phyloP scores from a whole-genome alignment of 1,139 yeast genomes.

The Kluyveromyces sp. region DNA sequence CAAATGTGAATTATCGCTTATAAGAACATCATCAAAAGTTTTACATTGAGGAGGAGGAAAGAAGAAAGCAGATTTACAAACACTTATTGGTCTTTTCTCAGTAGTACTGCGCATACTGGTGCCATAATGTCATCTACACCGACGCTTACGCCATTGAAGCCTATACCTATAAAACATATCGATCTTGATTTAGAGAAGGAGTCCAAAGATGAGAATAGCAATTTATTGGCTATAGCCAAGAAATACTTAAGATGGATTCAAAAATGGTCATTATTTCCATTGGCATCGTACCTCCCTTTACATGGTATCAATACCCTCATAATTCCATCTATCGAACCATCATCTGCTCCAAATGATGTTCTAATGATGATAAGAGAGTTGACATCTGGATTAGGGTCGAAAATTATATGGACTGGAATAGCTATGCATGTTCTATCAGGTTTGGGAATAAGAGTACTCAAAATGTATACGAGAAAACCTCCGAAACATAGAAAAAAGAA shows the following conservation, averaged over 20 bases:
- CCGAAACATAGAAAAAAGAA: conserved; percentile 6
- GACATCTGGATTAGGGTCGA: conserved; percentile 15
- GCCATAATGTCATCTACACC: neutral
- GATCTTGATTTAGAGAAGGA: conserved; percentile 2
- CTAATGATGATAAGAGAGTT: conserved; percentile 21
- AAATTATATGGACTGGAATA: conserved; percentile 12
- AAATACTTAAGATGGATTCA: conserved; percentile 13
- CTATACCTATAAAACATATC: conserved; percentile 2
- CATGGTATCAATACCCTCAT: conserved; percentile 21
- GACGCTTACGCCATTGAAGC: conserved; percentile 2
- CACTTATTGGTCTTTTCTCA: too few species aligned
- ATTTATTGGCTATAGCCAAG: conserved; percentile 4
- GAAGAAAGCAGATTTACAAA: too few species aligned
- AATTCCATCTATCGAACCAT: conserved; percentile 17
- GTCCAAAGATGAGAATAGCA: conserved; percentile 1
- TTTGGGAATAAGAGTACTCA: conserved; percentile 11
- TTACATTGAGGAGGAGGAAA: too few species aligned
- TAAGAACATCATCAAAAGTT: too few species aligned
- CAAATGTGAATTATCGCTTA: too few species aligned
- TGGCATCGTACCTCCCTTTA: conserved; percentile 19
- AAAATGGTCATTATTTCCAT: conserved; percentile 19
- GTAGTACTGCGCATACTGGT: too few species aligned
- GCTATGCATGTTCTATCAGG: conserved; percentile 16
- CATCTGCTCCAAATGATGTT: conserved; percentile 19
- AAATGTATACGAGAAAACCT: neutral